These are phyloP conservation scores for Cenchrus fungigraminus DNA, from an alignment of 176 grass and related monocot genomes.

Conservation along the genomic window DNA sequence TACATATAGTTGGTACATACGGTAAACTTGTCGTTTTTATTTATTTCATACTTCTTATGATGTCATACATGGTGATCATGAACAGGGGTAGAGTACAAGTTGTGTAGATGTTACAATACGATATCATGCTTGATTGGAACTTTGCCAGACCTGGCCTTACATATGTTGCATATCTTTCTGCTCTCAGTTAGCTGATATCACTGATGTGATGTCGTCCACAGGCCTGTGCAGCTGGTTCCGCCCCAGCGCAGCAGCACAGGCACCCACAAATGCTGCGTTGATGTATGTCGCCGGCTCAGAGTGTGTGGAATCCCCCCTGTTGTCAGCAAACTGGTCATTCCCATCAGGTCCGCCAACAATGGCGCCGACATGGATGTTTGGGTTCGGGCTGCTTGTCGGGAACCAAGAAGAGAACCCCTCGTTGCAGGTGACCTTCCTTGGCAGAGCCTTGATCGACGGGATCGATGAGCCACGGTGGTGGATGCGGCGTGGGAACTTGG, in stretches of 20 bases:
- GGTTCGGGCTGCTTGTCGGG: conserved; percentile 33
- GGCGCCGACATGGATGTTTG: conserved; percentile 53
- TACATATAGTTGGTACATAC: neutral
- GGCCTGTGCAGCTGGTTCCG: conserved; percentile 18
- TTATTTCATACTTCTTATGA: conserved; percentile 33
- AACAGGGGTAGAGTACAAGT: neutral
- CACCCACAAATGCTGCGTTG: conserved; percentile 66
- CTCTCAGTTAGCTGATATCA: conserved; percentile 2
- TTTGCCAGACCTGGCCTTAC: conserved; percentile 9
- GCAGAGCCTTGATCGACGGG: conserved; percentile 50
- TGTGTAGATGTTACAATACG: neutral
- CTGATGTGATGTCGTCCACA: neutral
- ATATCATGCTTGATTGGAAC: neutral
- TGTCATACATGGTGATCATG: conserved; percentile 16
- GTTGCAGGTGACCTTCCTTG: conserved; percentile 49
- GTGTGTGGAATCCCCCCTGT: conserved; percentile 51
- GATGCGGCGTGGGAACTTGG: conserved; percentile 36
- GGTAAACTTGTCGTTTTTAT: neutral
- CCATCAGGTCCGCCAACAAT: conserved; percentile 56
- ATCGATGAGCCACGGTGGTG: conserved; percentile 62
- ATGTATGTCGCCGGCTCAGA: conserved; percentile 62
- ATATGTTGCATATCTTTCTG: neutral
- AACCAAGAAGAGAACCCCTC: conserved; percentile 58
- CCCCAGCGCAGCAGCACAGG: conserved; percentile 46
- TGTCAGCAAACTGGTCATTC: conserved; percentile 56